Evolutionary conservation across 495 filamentous ascomycete genomes (phyloP).

Genomic region (Glonium stellatum): DNA sequence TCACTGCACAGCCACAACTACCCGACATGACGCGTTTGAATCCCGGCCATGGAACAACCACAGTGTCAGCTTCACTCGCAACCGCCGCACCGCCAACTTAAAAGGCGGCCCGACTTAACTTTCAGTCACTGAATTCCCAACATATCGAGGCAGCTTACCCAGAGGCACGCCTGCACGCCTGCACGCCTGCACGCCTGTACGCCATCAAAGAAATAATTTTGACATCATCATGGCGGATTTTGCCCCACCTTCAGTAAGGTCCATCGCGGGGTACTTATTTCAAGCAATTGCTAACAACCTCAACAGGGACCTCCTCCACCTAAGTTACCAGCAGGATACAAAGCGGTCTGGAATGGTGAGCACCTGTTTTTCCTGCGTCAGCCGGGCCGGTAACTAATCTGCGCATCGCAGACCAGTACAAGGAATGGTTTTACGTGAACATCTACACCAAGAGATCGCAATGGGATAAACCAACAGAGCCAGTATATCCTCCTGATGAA

Average conservation of each 20-base stretch:
- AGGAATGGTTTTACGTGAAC: conserved; percentile 75
- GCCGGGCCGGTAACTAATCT: not conserved
- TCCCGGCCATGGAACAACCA: not conserved
- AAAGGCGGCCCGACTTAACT: not conserved
- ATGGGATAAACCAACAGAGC: conserved; percentile 71
- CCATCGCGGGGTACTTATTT: not conserved
- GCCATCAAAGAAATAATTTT: not conserved
- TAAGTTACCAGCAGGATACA: conserved; percentile 82
- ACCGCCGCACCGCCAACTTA: not conserved
- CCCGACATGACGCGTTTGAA: not conserved
- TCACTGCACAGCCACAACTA: not conserved
- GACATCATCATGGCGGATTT: conserved; percentile 14
- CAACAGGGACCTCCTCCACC: conserved; percentile 73
- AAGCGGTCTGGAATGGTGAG: conserved; percentile 76
- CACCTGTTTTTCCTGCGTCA: not conserved
- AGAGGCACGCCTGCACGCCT: not conserved
- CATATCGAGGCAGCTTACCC: not conserved
- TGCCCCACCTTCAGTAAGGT: conserved; percentile 23
- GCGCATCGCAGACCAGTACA: conserved; percentile 26
- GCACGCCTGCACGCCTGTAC: not conserved
- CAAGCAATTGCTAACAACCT: not conserved
- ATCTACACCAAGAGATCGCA: conserved; percentile 76
- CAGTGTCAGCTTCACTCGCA: not conserved
- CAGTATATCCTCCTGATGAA: conserved; percentile 46
- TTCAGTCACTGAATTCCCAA: not conserved